Evolutionary conservation across 352 stramenopile genomes (phyloP), one percentile per base, ranked within the genome.

Genomic region (Globisporangium ultimum): DNA sequence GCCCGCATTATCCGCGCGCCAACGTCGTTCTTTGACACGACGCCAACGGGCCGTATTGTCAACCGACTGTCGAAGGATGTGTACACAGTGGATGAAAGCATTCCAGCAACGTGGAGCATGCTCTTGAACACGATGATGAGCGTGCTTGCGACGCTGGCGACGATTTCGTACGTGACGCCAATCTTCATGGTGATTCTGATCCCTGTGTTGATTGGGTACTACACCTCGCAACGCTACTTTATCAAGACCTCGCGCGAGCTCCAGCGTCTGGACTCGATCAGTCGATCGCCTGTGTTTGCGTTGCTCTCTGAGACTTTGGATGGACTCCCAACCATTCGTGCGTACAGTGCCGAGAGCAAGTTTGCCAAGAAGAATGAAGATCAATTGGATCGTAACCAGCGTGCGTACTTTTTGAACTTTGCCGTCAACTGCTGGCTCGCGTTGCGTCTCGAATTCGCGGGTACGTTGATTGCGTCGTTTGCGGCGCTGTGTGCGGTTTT

Each of bases 241-340:
- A 93, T 98, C 64, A 86, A 83, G 58, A 94, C 79, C 2, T 86
- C 88, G 58, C 78, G 85, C 18, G 96, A 99, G 61, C 71, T 99
- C 4, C 97, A 99, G 76, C 87, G 97, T 46, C 79, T 99, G 32
- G 97, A 99, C 66, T 97, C 91, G 6, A 87, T 98, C 61, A 89
- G 71, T 52, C 80, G 81, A 40, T 91, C 91, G 42, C 97, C 97
- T 17, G 89, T 99, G n/a, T 99, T 98, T 70, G 85, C 89, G 12
- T 70, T 98, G 62, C 70, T 99, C 21, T 89, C 88, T 0, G 96
- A 99, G 74, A 98, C 86, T 36, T 71, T 99, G 10, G 87, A 93
- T 55, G 97, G 97, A 20, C 78, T 99, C 14, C 64, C 91, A 3
- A 99, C 93, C 3, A 98, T 99, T 40, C 89, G 96, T 61, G 84